Evolutionary conservation across 306 rosid genomes (phyloP).

Genomic region (Malus sieversii): DNA sequence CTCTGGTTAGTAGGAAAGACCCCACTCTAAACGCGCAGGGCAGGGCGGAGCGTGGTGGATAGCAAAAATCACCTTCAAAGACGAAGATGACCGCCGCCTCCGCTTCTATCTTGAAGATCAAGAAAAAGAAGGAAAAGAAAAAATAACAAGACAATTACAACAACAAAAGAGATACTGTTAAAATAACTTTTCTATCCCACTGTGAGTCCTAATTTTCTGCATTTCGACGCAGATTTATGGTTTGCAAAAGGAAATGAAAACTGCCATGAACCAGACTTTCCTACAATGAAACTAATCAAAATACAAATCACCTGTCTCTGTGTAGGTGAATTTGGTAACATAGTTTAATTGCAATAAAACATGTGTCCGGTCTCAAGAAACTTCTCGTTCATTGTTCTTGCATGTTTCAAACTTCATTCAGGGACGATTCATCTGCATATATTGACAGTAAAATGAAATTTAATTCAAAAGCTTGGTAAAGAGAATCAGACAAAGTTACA

Average conservation of each 20-base stretch:
- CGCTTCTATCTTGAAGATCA: neutral
- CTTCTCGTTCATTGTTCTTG: conserved; percentile 10
- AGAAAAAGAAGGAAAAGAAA: neutral
- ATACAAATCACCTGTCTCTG: neutral
- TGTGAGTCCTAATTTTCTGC: neutral
- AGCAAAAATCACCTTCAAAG: neutral
- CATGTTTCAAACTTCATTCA: conserved; percentile 26
- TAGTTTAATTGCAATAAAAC: neutral
- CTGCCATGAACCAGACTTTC: neutral
- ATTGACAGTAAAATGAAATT: neutral
- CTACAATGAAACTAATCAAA: neutral
- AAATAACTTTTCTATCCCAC: neutral
- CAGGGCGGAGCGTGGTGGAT: neutral
- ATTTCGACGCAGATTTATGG: neutral
- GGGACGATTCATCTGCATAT: conserved; percentile 43
- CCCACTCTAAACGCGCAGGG: neutral
- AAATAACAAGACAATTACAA: neutral
- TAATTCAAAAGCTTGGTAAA: neutral
- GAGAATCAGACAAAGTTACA: neutral
- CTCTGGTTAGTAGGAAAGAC: neutral
- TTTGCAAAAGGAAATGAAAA: neutral
- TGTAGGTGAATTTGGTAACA: neutral
- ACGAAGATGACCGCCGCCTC: neutral
- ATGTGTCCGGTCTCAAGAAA: conserved; percentile 1
- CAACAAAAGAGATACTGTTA: neutral